Evolutionary conservation across 495 filamentous ascomycete species (phyloP), one percentile per base, ranked within the genome.

Genomic region (Penicillium subrubescens): DNA sequence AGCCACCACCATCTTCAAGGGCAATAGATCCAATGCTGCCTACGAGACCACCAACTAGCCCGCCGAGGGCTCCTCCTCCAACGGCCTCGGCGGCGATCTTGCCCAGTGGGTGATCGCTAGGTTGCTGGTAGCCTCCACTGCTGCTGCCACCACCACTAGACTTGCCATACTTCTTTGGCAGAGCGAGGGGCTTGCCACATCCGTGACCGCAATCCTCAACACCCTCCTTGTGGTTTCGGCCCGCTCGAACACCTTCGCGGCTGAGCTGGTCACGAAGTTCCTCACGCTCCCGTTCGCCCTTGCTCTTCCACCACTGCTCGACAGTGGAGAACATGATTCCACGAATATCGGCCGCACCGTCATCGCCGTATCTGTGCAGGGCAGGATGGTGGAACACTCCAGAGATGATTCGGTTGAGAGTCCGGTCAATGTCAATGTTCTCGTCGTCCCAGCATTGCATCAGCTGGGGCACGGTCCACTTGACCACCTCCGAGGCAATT

Each of bases 341-440:
- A 50, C 92, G 89, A 27, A 92, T 89, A 63, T 96, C 90, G 11
- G 71, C 69, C 19, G 89, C 89, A 15, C 90, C 91, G 71, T 93
- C 90, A 21, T 89, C 80, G 23, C 91, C 91, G 72, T 82, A 81
- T 33, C 86, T 74, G 43, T 87, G 86, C 34, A 90, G 86, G 46
- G 91, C 90, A 2, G 93, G 93, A 75, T 97, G 93, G 71, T 97
- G 93, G 70, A 97, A 91, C 5, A 95, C 85, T 46, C 92, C 92
- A 58, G 86, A 82, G 69, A 96, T 86, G 71, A 97, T 92, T 58
- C 90, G 86, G 67, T 85, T 84, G 60, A 93, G 77, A 1, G 87
- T 85, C 27, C 87, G 82, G 62, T 90, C 78, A 57, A 89, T 73
- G 73, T 95, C 92, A 56, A 80, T 78, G 27, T 79, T 64, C 43